Percentiles rank a stretch among this genome's conserved stretches.
phyloP scores from a whole-genome alignment of 2,329 filamentous ascomycete species.

The Sclerotinia borealis region DNA sequence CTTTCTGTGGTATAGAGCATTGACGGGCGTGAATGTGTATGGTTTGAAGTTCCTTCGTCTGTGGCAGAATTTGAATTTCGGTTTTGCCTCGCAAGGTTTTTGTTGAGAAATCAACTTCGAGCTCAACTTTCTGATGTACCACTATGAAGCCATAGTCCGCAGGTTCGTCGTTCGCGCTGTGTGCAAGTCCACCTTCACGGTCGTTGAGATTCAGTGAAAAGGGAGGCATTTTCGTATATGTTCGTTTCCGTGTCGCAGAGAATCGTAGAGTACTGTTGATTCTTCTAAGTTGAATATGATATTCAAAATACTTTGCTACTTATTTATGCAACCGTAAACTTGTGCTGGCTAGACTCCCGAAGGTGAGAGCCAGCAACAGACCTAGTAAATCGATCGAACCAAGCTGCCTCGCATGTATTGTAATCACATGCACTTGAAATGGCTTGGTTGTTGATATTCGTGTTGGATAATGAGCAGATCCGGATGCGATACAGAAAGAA shows the following conservation, averaged over 20 bases:
- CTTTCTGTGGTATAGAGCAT: constrained; percentile 49
- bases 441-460: no score
- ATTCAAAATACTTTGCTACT: not conserved
- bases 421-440: not conserved
- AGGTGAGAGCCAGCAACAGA: constrained; percentile 7
- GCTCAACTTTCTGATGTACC: constrained; percentile 77
- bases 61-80: constrained; percentile 65
- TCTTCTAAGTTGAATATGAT: not conserved
- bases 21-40: constrained; percentile 58
- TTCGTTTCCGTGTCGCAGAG: not conserved
- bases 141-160: constrained; percentile 43
- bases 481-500: not conserved
- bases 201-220: constrained; percentile 23
- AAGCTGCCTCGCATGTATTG: not conserved
- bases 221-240: constrained; percentile 24
- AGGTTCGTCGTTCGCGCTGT: constrained; percentile 9
- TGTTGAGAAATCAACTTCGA: constrained; percentile 81
- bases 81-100: constrained; percentile 71
- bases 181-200: constrained; percentile 8
- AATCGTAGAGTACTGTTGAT: not conserved
- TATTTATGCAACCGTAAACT: not conserved
- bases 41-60: constrained; percentile 50
- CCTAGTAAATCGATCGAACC: not conserved
- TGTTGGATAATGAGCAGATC: not conserved
- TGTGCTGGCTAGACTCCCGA: not conserved